Conservation (phyloP, 352 stramenopile genomes). For the Globisporangium okanoganense region DNA sequence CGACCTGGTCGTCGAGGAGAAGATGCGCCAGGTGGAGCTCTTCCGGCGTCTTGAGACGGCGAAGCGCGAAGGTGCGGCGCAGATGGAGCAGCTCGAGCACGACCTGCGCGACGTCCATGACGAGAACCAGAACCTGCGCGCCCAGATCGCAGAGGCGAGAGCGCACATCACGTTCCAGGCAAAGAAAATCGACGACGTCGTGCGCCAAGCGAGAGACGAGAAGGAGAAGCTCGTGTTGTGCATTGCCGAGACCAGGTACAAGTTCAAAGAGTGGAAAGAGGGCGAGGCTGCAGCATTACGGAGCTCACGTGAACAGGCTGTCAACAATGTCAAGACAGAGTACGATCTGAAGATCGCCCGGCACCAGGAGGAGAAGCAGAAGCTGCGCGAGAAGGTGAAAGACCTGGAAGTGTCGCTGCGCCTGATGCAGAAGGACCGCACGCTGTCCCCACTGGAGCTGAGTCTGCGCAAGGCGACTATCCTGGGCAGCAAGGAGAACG, state of each 20-base stretch:
- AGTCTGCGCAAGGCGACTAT: constrained; percentile 62
- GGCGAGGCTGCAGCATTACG: constrained; percentile 33
- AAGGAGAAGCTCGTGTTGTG: constrained; percentile 47
- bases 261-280: constrained; percentile 72
- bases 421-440: constrained; percentile 58
- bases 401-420: constrained; percentile 66
- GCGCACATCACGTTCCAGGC: constrained; percentile 38
- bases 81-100: constrained; percentile 34
- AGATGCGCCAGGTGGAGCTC: constrained; percentile 67
- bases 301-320: constrained; percentile 38
- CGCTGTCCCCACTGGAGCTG: constrained; percentile 57
- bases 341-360: constrained; percentile 63
- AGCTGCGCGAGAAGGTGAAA: constrained; percentile 68
- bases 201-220: constrained; percentile 45
- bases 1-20: constrained; percentile 62
- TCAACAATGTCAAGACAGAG: constrained; percentile 50
- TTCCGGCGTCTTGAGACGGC: constrained; percentile 48
- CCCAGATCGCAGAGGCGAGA: constrained; percentile 35
- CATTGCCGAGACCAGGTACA: constrained; percentile 47
- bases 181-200: constrained; percentile 45
- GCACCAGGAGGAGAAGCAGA: constrained; percentile 72
- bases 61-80: constrained; percentile 37
- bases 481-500: constrained; percentile 39
- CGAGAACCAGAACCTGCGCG: constrained; percentile 44
- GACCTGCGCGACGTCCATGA: constrained; percentile 26